A percentile compares a stretch with the other conserved stretches of the same genome.
These are phyloP conservation scores for Avena sativa DNA, from an alignment of 176 grass and related monocot species.

Conservation along the genomic window DNA sequence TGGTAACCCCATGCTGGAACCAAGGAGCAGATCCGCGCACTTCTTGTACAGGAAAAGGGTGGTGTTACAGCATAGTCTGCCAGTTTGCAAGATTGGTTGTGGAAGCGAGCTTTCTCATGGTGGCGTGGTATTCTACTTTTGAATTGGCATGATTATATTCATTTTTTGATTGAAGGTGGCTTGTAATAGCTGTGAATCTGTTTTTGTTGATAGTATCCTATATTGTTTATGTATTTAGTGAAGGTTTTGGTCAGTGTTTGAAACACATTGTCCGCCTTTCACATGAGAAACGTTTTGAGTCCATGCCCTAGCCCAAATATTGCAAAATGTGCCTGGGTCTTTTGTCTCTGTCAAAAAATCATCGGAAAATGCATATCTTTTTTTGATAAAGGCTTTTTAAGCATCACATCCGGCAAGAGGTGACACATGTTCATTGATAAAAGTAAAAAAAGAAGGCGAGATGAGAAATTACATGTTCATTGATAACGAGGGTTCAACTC, in stretches of 20 bases:
- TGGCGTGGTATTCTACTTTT: background rate
- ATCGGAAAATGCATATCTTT: too few species aligned
- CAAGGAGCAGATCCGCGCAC: background rate
- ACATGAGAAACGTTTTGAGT: background rate
- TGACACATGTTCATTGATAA: too few species aligned
- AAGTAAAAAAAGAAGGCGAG: too few species aligned
- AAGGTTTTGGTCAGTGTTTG: background rate
- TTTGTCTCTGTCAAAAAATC: too few species aligned
- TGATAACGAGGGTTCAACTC: too few species aligned
- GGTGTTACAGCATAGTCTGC: too few species aligned
- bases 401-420: too few species aligned
- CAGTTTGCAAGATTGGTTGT: too few species aligned
- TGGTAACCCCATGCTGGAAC: conserved; percentile 50
- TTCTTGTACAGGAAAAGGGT: background rate
- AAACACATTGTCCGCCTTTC: conserved; percentile 3
- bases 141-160: conserved; percentile 3
- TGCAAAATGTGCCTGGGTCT: too few species aligned
- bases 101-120: background rate
- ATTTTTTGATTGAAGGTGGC: conserved; percentile 17
- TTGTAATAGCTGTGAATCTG: background rate
- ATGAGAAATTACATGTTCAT: too few species aligned
- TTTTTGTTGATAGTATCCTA: conserved; percentile 15
- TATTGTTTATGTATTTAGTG: background rate
- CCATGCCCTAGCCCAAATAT: too few species aligned
- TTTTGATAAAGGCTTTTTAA: too few species aligned